These are phyloP conservation scores for Pseudoneurospora amorphoporcata DNA, from an alignment of 495 filamentous ascomycete genomes.

Conservation along the genomic window DNA sequence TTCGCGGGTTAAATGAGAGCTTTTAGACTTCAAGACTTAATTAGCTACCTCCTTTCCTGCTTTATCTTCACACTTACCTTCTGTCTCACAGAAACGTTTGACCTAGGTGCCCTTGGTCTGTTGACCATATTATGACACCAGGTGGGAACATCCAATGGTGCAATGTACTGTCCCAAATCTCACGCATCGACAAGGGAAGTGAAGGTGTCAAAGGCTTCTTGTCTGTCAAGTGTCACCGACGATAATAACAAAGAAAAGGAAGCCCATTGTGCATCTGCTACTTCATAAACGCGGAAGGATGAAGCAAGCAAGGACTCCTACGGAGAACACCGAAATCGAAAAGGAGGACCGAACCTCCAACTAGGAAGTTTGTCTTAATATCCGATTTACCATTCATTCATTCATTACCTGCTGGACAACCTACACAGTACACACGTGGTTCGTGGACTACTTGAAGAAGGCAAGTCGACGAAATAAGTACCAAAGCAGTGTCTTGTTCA, in stretches of 20 bases:
- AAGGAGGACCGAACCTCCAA: not conserved
- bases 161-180: not conserved
- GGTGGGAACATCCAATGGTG: not conserved
- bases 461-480: rapidly evolving
- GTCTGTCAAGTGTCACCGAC: not conserved
- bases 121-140: not conserved
- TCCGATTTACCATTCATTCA: no score
- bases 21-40: not conserved
- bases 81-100: not conserved
- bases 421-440: not conserved
- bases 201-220: not conserved
- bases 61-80: not conserved
- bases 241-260: not conserved
- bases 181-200: not conserved
- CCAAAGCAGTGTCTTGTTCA: not conserved
- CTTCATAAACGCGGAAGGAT: not conserved
- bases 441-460: not conserved
- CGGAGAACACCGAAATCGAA: not conserved
- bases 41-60: no score
- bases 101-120: not conserved
- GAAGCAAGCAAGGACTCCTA: not conserved
- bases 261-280: not conserved
- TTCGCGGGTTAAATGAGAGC: no score
- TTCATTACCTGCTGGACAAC: not conserved
- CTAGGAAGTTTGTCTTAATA: not conserved